Base-by-base conservation (phyloP, 208 protist genomes). In the Trypanosoma avium region DNA sequence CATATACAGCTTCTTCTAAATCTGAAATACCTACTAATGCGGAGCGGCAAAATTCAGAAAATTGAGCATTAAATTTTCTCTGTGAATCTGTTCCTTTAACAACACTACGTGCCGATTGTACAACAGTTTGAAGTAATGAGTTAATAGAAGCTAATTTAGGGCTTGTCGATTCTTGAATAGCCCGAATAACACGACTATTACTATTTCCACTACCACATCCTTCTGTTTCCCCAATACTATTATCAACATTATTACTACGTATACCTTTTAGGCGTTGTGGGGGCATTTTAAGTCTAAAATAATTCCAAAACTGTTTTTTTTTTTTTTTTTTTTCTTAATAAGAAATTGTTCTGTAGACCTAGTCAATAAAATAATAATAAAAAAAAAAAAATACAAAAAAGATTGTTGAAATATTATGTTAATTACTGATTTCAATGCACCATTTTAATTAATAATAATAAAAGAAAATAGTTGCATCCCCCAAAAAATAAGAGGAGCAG, bases 1-100 rank as follows among this genome's bases (percentile, higher is more conserved):
- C 82, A 59, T 82, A 87, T 22, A 88, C 70, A 19, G 81, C 81
- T 38, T 90, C 84, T 50, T 93, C 84, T 13, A 90, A 21, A 45
- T 88, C 77, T 10, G 73, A 61, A 35, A 86, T 57, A 33, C 71
- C 75, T 15, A 81, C 57, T 30, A 89, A 24, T 32, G 82, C 76
- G 57, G 65, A 74, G 0, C 62, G 53, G 67, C 84, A 94, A 63
- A 94, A 86, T 58, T 92, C 78, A 0, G 77, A 70, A 61, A 90
- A 90, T 53, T 83, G 66, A 24, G 53, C 67, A 64, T 84, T 91
- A 60, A 94, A 94, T 5, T 70, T 56, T 33, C 79, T 73, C 60
- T 94, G 84, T 15, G 81, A 87, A 61, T 85, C 76, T 0, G 84
- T 94, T 53, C 84, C 88, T 35, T 88, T 88, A 17, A 90, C 82